Conservation (phyloP, 306 rosid species). For the Vicia faba region DNA sequence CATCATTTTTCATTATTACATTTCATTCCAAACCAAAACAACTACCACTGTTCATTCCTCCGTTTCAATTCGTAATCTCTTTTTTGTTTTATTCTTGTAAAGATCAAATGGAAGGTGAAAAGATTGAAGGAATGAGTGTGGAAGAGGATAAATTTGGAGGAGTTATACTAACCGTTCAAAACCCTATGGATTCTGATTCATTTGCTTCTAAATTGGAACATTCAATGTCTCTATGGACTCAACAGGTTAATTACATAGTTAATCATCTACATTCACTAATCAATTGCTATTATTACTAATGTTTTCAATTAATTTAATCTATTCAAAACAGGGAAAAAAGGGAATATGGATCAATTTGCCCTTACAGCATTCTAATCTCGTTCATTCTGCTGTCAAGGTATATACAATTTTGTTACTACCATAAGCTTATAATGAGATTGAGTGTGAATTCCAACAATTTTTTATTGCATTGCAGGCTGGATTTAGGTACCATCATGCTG, state of each 20-base stretch:
- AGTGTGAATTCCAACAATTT: background rate
- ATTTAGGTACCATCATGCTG: background rate
- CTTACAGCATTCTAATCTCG: conserved; percentile 58
- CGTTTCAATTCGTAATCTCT: background rate
- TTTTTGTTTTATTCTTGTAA: background rate
- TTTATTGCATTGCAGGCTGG: background rate
- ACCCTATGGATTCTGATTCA: conserved; percentile 49
- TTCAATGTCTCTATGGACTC: conserved; percentile 60
- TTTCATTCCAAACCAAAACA: too few species aligned
- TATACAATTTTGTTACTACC: background rate
- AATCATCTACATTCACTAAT: background rate
- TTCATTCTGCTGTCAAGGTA: conserved; percentile 69
- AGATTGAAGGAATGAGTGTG: conserved; percentile 44
- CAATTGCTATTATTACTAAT: background rate
- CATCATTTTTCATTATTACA: background rate
- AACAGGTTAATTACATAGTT: background rate
- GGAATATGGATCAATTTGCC: conserved; percentile 84
- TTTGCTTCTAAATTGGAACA: conserved; percentile 52
- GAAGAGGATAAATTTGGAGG: conserved; percentile 66
- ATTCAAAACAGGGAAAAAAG: conserved; percentile 57
- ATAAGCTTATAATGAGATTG: background rate
- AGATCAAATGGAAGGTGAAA: conserved; percentile 38
- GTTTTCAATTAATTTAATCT: background rate
- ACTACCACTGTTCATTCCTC: background rate
- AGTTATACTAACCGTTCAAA: conserved; percentile 49